Evolutionary conservation across 176 grass and related monocot genomes (phyloP).

Genomic region (Secale cereale): DNA sequence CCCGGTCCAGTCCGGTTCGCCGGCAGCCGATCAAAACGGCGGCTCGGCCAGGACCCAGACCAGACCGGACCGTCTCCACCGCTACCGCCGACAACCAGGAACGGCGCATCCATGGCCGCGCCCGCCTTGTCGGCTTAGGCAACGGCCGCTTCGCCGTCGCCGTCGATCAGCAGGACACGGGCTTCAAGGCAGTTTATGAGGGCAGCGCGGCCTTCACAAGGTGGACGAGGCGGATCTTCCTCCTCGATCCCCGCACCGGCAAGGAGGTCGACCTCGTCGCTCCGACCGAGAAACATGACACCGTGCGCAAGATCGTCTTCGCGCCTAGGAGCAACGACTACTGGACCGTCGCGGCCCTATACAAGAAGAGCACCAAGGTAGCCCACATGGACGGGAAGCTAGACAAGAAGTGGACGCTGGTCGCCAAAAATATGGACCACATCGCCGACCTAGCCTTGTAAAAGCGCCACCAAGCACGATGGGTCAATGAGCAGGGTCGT

Average conservation of each 20-base stretch:
- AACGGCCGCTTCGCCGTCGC: not conserved
- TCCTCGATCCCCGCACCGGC: not conserved
- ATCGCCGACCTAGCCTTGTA: not conserved
- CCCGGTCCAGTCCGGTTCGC: too few relatives aligned
- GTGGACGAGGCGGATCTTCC: not conserved
- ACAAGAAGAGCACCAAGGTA: not conserved
- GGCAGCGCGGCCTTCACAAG: not conserved
- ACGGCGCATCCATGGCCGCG: not conserved
- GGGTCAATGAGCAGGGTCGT: too few relatives aligned
- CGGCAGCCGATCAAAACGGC: too few relatives aligned
- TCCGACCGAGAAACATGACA: not conserved
- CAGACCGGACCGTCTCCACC: too few relatives aligned
- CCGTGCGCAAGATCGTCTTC: not conserved
- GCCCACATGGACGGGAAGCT: not conserved
- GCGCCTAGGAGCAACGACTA: not conserved
- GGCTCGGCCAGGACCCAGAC: too few relatives aligned
- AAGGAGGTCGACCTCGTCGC: not conserved
- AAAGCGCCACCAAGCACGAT: too few relatives aligned
- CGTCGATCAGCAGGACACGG: not conserved
- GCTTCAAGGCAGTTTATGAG: too few relatives aligned
- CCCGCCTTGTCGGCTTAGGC: not conserved
- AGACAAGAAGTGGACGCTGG: not conserved
- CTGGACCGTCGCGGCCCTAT: not conserved
- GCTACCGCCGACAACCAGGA: not conserved
- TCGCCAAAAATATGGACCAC: not conserved